Evolutionary conservation across 2,329 filamentous ascomycete genomes (phyloP), one percentile per base, ranked within the genome.

Genomic region (Pseudogymnoascus sp.): DNA sequence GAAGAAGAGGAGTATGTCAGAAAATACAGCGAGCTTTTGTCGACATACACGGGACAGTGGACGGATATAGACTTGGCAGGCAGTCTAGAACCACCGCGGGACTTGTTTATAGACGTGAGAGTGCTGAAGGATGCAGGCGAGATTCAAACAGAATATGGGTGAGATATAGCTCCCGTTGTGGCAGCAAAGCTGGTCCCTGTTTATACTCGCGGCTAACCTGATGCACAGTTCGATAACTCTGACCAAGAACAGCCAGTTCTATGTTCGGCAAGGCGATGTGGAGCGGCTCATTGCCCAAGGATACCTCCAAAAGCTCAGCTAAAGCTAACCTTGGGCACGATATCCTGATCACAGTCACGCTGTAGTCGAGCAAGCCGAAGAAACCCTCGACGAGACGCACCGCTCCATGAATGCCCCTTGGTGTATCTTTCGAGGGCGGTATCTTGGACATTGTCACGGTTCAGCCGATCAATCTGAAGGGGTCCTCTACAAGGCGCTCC

Each of bases 141-240:
- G 79, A 97, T 99, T 67, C 93, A 99, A 78, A 99, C 94, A 0
- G 95, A 99, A 80, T 99, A 99, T 73, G 94, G 94, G 89, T 96
- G 81, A 75, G 87, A 79, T 58, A 45, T 38, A 55, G 23, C 41
- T 35, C 21, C 52, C n/a, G 33, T 38, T 37, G 12, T 35, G 37
- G 21, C 19, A 16, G 35, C 33, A 7, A 43, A 26, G 45, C 62
- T 33, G 1, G 29, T 10, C n/a, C 2, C 26, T 33, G 49, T 33
- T 55, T 16, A 60, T 65, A 60, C 66, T 68, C 61, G 55, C 45
- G 31, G 45, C 63, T 61, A 67, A 71, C 67, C 66, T 62, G 7
- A 59, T 21, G 58, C 49, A 35, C 69, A 96, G 92, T 14, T 90
- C 92, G 11, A 97, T 99, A 70, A 97, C 90, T 64, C 82, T 99